phyloP scores from a whole-genome alignment of 805 yeast species.

The Metschnikowia cubensis region DNA sequence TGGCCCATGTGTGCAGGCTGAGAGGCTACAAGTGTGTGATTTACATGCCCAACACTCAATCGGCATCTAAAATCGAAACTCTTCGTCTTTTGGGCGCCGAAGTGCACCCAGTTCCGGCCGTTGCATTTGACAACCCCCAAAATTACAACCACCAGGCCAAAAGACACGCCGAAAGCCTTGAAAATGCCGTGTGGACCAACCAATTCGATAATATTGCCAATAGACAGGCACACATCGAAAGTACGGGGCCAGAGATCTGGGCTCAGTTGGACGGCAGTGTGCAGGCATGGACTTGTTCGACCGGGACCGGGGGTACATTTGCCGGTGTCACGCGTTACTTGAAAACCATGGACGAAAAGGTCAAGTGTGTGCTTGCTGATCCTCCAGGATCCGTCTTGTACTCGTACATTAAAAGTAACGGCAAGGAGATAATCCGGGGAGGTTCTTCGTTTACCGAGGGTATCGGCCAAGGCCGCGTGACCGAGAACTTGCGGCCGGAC shows the following conservation, averaged over 20 bases:
- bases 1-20: slow-evolving; percentile 76
- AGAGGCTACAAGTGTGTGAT: slow-evolving; percentile 81
- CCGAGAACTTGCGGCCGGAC: slow-evolving; percentile 74
- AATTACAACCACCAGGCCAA: slow-evolving; percentile 86
- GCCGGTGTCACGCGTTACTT: slow-evolving; percentile 81
- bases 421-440: slow-evolving; percentile 60
- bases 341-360: slow-evolving; percentile 58
- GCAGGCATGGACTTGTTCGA: slow-evolving; percentile 83
- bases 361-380: slow-evolving; percentile 73
- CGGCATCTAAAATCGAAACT: slow-evolving; percentile 73
- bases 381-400: slow-evolving; percentile 91
- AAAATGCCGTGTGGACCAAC: slow-evolving; percentile 88
- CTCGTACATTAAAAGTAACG: slow-evolving; percentile 69
- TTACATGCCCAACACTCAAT: slow-evolving; percentile 89
- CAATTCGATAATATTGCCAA: slow-evolving; percentile 89
- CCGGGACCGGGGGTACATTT: slow-evolving; percentile 92
- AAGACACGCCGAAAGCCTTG: slow-evolving; percentile 71
- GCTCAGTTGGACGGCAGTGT: slow-evolving; percentile 73
- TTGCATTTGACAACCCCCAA: slow-evolving; percentile 73
- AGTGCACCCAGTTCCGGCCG: slow-evolving; percentile 86
- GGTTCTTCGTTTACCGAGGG: slow-evolving; percentile 95
- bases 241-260: slow-evolving; percentile 94
- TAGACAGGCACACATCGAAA: slow-evolving; percentile 81
- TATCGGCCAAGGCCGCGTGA: slow-evolving; percentile 92
- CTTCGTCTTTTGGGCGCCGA: slow-evolving; percentile 77